A percentile compares a stretch with the other conserved stretches of the same genome.
These are phyloP conservation scores for Pseudozyma thailandica DNA, from an alignment of 1,284 basidiomycete genomes.

Conservation along the genomic window DNA sequence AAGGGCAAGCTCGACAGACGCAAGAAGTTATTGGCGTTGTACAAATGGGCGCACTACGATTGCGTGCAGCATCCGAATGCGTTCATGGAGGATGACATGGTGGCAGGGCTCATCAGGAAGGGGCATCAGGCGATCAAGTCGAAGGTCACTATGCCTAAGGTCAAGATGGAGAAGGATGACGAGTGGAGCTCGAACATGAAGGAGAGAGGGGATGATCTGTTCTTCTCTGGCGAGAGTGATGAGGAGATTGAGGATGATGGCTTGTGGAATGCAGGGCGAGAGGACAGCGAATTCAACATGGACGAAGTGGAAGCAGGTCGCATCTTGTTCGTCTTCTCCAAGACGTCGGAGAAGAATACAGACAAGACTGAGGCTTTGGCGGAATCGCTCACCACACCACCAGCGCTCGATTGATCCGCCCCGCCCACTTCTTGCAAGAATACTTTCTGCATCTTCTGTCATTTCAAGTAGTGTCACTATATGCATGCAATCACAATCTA, in stretches of 20 bases:
- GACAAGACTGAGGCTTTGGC: conserved; percentile 10
- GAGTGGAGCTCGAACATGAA: conserved; percentile 36
- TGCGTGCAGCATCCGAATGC: conserved; percentile 45
- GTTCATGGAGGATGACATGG: conserved; percentile 36
- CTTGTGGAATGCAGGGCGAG: background rate
- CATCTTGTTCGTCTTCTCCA: conserved; percentile 49
- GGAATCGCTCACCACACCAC: conserved; percentile 1
- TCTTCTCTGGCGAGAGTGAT: conserved; percentile 7
- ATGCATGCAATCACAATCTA: conserved; percentile 6
- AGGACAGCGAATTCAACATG: conserved; percentile 19
- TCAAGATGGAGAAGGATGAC: conserved; percentile 24
- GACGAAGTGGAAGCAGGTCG: conserved; percentile 33
- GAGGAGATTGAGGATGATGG: conserved; percentile 10
- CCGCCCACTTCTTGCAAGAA: background rate
- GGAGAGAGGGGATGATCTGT: conserved; percentile 30
- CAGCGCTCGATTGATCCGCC: conserved; percentile 5
- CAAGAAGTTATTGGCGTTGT: conserved; percentile 81
- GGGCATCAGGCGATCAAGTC: conserved; percentile 2
- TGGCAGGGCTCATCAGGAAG: conserved; percentile 20
- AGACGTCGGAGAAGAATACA: conserved; percentile 27
- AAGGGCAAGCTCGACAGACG: conserved; percentile 73
- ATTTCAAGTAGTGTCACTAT: background rate
- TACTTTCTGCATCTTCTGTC: background rate
- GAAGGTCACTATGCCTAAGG: background rate
- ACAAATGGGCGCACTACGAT: conserved; percentile 87